These are phyloP conservation scores for Wickerhamomyces xylosicus DNA, from an alignment of 805 yeast species.

Conservation along the genomic window DNA sequence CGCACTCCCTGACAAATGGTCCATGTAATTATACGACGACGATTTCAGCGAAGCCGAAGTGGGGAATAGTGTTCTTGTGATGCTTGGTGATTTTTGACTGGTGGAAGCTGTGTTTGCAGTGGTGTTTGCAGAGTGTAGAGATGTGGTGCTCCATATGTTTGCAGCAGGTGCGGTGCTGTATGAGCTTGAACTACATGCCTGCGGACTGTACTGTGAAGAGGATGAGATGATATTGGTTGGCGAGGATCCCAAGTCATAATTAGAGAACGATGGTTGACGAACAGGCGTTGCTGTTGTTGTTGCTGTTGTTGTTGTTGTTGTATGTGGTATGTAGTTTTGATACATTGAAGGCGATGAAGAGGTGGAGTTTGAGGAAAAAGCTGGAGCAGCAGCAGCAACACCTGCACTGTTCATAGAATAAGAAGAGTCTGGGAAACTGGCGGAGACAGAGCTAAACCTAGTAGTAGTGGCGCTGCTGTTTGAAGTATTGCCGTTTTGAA, in stretches of 20 bases:
- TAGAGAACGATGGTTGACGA: neutral
- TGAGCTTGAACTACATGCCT: neutral
- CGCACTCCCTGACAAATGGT: slow-evolving; percentile 11
- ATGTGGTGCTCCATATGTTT: slow-evolving; percentile 2
- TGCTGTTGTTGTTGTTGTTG: slow-evolving; percentile 8
- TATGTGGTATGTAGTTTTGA: neutral
- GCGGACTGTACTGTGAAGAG: no score
- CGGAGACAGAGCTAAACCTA: no score
- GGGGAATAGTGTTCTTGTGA: slow-evolving; percentile 5
- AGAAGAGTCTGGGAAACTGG: no score
- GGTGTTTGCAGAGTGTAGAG: slow-evolving; percentile 3
- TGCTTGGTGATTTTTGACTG: neutral
- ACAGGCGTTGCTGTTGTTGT: slow-evolving; percentile 7
- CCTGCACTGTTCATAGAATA: no score
- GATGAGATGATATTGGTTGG: neutral
- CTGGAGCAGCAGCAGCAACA: no score
- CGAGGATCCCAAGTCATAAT: neutral
- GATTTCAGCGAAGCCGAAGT: neutral
- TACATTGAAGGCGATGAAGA: neutral
- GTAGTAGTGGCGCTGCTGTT: no score
- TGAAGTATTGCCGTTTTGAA: slow-evolving; percentile 2
- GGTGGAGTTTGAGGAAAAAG: no score
- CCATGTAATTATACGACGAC: neutral
- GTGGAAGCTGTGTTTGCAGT: neutral
- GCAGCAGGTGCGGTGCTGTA: neutral